Evolutionary conservation across 805 yeast genomes (phyloP), one percentile per base, ranked within the genome.

Genomic region (Monosporozyma unispora): DNA sequence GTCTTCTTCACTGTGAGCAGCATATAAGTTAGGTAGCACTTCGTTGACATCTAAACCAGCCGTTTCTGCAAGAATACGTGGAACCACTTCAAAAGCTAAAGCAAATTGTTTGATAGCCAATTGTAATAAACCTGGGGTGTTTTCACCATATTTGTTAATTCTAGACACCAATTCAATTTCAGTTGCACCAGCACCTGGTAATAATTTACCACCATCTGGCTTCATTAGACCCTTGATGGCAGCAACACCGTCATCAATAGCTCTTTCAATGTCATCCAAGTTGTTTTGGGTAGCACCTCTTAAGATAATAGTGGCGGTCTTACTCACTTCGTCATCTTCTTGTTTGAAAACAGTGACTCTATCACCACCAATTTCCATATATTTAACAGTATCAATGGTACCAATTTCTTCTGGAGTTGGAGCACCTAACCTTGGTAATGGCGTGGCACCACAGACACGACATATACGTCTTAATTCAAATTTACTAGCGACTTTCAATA

Each of bases 371-470:
- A 93, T 88, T 73, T 93, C 99, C 60, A 79, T 80, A 22, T 96
- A 84, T 71, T 87, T 95, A 46, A 93, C 91, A 28, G 83, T 68
- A 64, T 91, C 99, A 52, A 93, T 79, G 41, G 76, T 64, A 49
- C 99, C 99, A 75, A 87, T 79, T 70, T 91, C 97, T 62, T 90
- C 96, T 19, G 96, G 91, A 71, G 87, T 79, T 58, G 97, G 97
- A 2, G 96, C 95, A 55, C 96, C 96, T 51, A 90, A 75, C 68
- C 96, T 78, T 47, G 96, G 91, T 64, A 91, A 76, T 50, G 98
- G 97, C 25, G 97, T 85, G 42, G 97, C 97, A 45, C 98, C 98
- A 69, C 96, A 90, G 16, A 93, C 98, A 67, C 96, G 84, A 62
- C 95, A 85, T 53, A 93, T 75, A 68, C 99, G 82, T 74, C 97